Evolutionary conservation across 768 basidiomycete species (phyloP), one percentile per base, ranked within the genome.

Genomic region (Podaxis sp.): DNA sequence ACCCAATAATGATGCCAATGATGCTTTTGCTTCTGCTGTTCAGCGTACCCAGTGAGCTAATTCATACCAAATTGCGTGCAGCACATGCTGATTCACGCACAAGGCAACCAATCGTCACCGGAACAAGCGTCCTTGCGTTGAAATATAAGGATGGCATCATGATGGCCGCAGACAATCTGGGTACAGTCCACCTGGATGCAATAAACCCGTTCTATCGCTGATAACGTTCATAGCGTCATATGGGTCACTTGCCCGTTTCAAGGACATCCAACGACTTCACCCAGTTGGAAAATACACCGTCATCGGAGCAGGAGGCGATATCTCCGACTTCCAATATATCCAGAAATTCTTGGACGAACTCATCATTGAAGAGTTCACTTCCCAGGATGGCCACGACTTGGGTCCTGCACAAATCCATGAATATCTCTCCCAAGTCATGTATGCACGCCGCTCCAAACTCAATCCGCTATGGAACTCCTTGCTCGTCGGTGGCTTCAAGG

Each of bases 111-210:
- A 88, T 99, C 64, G 94, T 98, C 8, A 99, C 96, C 0, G 97
- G 96, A 63, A 96, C 96, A n/a, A 93, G 90, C 61, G 95, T 99
- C 4, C 83, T 99, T 38, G 97, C 91, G 2, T 81, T 99, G 76
- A 92, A 93, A 76, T 99, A 84, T 83, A 95, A 96, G 75, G 95
- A 93, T 69, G 97, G 97, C 8, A 86, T 99, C 67, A 96, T 99
- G 93, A 88, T 99, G 82, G 95, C 97, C 33, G 95, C 97, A 40
- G 97, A 99, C 81, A 98, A 90, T 70, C 89, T 99, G 56, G 96
- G 96, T 96, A 84, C 74, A 44, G 57, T 63, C 36, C 11, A 22
- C 26, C 12, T 42, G 19, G 26, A 52, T 44, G 39, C 7, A 36
- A 19, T 40, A 24, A 40, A 63, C 36, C 2, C 22, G 17, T 11